Conservation (phyloP, 2,329 filamentous ascomycete genomes). For the Fusarium gaditjirri region DNA sequence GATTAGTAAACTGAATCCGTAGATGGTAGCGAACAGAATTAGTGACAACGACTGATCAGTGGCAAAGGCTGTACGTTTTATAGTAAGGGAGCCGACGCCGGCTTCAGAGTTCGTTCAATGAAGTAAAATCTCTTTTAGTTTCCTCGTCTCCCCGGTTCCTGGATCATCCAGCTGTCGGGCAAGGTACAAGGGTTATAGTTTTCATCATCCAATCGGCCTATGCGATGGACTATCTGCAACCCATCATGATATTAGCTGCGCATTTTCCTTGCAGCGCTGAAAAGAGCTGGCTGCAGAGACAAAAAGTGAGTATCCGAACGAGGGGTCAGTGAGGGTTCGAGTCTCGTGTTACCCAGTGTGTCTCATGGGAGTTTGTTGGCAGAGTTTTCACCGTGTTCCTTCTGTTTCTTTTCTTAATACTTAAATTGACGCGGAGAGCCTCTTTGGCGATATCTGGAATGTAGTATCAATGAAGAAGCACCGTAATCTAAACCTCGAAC, state of each 20-base stretch:
- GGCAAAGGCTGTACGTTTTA: slow-evolving; percentile 16
- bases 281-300: slow-evolving; percentile 34
- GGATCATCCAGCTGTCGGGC: slow-evolving; percentile 6
- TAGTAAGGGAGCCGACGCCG: slow-evolving; percentile 2
- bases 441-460: neutral
- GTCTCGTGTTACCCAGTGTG: slow-evolving; percentile 18
- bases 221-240: slow-evolving; percentile 16
- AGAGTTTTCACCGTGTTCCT: neutral
- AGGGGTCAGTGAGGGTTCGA: slow-evolving; percentile 19
- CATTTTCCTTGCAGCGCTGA: slow-evolving; percentile 20
- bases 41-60: neutral
- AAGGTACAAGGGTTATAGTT: neutral
- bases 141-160: neutral
- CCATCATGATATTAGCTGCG: slow-evolving; percentile 4
- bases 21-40: neutral
- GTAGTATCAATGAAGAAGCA: neutral
- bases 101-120: neutral
- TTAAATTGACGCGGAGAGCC: neutral
- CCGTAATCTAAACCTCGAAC: neutral
- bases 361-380: slow-evolving; percentile 1
- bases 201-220: slow-evolving; percentile 13
- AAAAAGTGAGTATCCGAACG: slow-evolving; percentile 37
- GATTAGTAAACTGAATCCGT: neutral
- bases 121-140: neutral
- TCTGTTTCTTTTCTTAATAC: neutral